A percentile compares a stretch with the other conserved stretches of the same genome.
phyloP scores from a whole-genome alignment of 2,329 filamentous ascomycete species.

The Fusarium drepaniforme region DNA sequence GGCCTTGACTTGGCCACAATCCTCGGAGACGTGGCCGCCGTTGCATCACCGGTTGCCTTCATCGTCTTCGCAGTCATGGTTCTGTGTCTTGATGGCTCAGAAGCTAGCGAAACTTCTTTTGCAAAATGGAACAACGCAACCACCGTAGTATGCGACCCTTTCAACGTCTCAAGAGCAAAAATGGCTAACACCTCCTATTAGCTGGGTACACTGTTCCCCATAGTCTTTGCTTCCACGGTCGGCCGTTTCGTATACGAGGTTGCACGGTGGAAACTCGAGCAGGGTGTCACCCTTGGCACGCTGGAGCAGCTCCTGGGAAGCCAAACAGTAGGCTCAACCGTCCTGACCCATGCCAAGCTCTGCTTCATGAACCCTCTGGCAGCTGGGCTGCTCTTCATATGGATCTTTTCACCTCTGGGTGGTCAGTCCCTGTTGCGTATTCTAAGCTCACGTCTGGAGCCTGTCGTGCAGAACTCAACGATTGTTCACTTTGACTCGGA shows the following conservation, averaged over 20 bases:
- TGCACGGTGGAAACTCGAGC: neutral
- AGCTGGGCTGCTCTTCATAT: neutral
- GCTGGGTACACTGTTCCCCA: neutral
- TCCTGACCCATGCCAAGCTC: neutral
- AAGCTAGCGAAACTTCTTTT: neutral
- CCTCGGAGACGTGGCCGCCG: neutral
- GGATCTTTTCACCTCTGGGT: neutral
- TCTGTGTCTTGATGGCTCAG: neutral
- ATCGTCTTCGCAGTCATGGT: neutral
- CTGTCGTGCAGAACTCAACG: neutral
- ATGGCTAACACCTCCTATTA: neutral
- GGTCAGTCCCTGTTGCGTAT: neutral
- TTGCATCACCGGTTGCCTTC: neutral
- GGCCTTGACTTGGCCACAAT: neutral
- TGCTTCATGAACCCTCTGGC: neutral
- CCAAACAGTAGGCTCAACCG: neutral
- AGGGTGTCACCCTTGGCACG: neutral
- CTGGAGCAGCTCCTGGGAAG: neutral
- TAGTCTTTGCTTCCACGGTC: neutral
- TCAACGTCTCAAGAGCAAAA: neutral
- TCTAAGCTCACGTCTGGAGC: neutral
- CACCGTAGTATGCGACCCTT: neutral
- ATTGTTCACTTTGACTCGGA: neutral
- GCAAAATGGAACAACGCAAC: neutral
- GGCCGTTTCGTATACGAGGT: neutral